A percentile compares a stretch with the other conserved stretches of the same genome.
phyloP scores from a whole-genome alignment of 2,329 filamentous ascomycete species.

The Pezicula rhizophila region DNA sequence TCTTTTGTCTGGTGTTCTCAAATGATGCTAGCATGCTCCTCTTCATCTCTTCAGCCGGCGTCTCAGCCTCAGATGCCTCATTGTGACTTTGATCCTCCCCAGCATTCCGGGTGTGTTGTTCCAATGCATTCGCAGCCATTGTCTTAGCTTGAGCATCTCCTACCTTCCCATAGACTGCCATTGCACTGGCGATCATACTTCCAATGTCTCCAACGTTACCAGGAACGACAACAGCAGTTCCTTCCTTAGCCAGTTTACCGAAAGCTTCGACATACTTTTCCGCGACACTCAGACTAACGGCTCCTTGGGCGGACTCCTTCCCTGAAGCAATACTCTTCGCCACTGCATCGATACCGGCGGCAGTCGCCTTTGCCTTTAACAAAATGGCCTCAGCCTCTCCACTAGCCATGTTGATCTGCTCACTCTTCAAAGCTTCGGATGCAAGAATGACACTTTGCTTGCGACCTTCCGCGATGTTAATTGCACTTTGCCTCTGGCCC shows the following conservation, averaged over 20 bases:
- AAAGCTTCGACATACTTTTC: constrained; percentile 99
- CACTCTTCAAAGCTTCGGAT: constrained; percentile 81
- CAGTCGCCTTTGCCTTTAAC: constrained; percentile 79
- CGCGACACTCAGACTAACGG: constrained; percentile 80
- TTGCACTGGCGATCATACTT: constrained; percentile 91
- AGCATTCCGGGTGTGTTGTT: constrained; percentile 29
- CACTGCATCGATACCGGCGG: constrained; percentile 81
- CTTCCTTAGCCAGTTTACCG: constrained; percentile 84
- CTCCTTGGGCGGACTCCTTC: constrained; percentile 69
- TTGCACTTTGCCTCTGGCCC: constrained; percentile 92
- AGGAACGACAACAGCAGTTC: constrained; percentile 90
- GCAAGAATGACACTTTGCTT: constrained; percentile 97
- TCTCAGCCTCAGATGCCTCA: constrained; percentile 17
- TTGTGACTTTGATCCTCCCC: constrained; percentile 18
- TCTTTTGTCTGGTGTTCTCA: constrained; percentile 30
- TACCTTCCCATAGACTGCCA: constrained; percentile 94
- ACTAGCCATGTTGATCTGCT: constrained; percentile 86
- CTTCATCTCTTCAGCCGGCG: constrained; percentile 35
- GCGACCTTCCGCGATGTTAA: constrained; percentile 96
- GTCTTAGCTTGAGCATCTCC: constrained; percentile 69
- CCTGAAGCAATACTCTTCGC: constrained; percentile 69
- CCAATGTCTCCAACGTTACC: constrained; percentile 96
- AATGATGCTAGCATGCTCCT: constrained; percentile 43
- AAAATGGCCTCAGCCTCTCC: constrained; percentile 94
- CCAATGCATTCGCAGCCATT: constrained; percentile 49